Conservation (phyloP, 2,329 filamentous ascomycete species). For the Teratosphaeria destructans region DNA sequence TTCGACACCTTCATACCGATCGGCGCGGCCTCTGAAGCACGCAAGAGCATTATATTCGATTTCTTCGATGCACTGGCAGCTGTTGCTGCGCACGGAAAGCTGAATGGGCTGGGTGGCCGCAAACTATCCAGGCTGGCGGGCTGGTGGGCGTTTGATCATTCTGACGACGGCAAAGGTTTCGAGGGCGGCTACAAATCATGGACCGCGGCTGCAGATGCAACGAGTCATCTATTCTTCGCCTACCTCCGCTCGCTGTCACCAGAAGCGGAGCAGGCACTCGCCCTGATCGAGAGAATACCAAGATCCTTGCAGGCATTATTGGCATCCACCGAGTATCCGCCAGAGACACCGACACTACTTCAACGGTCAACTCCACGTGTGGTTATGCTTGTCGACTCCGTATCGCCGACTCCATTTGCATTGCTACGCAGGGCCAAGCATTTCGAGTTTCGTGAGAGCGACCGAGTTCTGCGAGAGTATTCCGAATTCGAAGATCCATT, state of each 20-base stretch:
- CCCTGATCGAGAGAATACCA: conserved; percentile 75
- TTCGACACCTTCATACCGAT: conserved; percentile 95
- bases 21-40: conserved; percentile 76
- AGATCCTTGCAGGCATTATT: conserved; percentile 84
- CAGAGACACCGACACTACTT: conserved; percentile 63
- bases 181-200: conserved; percentile 88
- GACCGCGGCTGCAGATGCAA: conserved; percentile 84
- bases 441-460: conserved; percentile 88
- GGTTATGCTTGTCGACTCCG: conserved; percentile 90
- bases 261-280: conserved; percentile 56
- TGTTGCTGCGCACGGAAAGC: conserved; percentile 84
- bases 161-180: conserved; percentile 79
- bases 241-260: conserved; percentile 85
- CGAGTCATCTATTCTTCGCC: conserved; percentile 94
- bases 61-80: conserved; percentile 92
- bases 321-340: conserved; percentile 89
- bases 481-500: conserved; percentile 84
- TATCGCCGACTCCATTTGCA: conserved; percentile 89
- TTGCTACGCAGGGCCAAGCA: conserved; percentile 82
- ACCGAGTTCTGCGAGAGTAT: conserved; percentile 73
- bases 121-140: conserved; percentile 92
- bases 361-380: conserved; percentile 77
- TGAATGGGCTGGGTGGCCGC: conserved; percentile 81
- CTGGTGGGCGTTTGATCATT: conserved; percentile 97
- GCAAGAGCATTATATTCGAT: conserved; percentile 82